Evolutionary conservation across 1,284 basidiomycete genomes (phyloP).

Genomic region (Boletus mariae): DNA sequence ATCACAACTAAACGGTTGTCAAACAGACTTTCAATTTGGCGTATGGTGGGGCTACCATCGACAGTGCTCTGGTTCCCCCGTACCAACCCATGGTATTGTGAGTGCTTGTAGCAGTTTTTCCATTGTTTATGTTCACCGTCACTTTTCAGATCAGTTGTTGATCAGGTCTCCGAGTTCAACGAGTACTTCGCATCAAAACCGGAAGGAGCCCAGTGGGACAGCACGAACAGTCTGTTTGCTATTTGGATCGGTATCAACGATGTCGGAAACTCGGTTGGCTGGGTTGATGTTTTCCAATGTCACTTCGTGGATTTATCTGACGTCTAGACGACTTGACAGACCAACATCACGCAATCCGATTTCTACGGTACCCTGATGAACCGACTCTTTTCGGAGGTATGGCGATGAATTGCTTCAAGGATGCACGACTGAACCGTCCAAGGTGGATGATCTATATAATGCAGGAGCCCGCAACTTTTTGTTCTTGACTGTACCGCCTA

Average conservation of each 20-base stretch:
- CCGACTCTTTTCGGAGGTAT: conserved; percentile 54
- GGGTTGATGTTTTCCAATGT: conserved; percentile 37
- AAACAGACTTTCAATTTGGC: conserved; percentile 55
- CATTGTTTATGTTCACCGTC: background rate
- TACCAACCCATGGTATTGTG: conserved; percentile 54
- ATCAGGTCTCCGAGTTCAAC: conserved; percentile 59
- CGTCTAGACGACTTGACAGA: conserved; percentile 32
- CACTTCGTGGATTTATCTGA: background rate
- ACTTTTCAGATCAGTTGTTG: conserved; percentile 50
- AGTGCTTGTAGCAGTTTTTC: conserved; percentile 11
- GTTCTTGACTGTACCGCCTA: conserved; percentile 65
- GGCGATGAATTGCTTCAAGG: background rate
- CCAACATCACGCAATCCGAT: conserved; percentile 49
- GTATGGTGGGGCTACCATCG: conserved; percentile 60
- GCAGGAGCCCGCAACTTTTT: conserved; percentile 60
- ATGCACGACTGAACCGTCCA: conserved; percentile 1
- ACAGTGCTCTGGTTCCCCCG: conserved; percentile 55
- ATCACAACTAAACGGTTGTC: background rate
- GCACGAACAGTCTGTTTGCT: conserved; percentile 54
- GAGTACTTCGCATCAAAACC: conserved; percentile 50
- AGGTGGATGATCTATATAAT: conserved; percentile 54
- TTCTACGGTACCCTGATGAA: conserved; percentile 54
- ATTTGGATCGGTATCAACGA: conserved; percentile 70
- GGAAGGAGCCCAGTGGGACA: conserved; percentile 48
- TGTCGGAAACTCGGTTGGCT: conserved; percentile 50